Evolutionary conservation across 176 grass and related monocot genomes (phyloP).

Genomic region (Coix lacrymajobi): DNA sequence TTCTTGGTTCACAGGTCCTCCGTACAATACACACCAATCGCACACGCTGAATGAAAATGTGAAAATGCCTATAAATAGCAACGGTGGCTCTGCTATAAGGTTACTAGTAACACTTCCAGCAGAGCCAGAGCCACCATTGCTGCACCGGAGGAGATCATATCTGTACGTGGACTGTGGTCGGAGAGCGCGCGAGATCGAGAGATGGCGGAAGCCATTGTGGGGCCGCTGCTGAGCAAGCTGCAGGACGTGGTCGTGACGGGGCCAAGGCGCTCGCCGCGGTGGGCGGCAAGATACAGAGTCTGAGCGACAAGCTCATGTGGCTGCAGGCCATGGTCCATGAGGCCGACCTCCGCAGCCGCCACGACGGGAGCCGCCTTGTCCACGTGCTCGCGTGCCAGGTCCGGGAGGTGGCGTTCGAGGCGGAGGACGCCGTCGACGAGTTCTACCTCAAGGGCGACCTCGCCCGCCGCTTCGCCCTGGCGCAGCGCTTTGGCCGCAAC

Average conservation of each 20-base stretch:
- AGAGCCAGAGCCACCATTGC: no score
- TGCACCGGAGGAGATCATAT: no score
- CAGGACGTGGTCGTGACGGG: neutral
- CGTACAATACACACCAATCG: no score
- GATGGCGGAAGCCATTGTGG: no score
- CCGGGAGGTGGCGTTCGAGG: neutral
- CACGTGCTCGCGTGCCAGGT: neutral
- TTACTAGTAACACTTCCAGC: no score
- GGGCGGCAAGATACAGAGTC: neutral
- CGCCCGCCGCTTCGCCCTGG: neutral
- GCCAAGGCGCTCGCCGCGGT: neutral
- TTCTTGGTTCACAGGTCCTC: no score
- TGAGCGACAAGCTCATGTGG: neutral
- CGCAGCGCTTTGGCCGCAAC: neutral
- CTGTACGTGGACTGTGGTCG: no score
- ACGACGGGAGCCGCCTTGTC: neutral
- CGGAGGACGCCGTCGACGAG: conserved; percentile 4
- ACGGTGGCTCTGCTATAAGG: no score
- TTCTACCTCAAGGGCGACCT: neutral
- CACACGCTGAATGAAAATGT: no score
- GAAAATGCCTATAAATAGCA: no score
- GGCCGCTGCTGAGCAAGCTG: conserved; percentile 5
- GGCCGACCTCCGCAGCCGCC: neutral
- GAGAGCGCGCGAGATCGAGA: no score
- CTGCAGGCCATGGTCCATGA: neutral